Percentiles rank a stretch among this genome's conserved stretches.
Evolutionary conservation across 2,329 filamentous ascomycete genomes (phyloP).

Genomic region (Fusarium metavorans): DNA sequence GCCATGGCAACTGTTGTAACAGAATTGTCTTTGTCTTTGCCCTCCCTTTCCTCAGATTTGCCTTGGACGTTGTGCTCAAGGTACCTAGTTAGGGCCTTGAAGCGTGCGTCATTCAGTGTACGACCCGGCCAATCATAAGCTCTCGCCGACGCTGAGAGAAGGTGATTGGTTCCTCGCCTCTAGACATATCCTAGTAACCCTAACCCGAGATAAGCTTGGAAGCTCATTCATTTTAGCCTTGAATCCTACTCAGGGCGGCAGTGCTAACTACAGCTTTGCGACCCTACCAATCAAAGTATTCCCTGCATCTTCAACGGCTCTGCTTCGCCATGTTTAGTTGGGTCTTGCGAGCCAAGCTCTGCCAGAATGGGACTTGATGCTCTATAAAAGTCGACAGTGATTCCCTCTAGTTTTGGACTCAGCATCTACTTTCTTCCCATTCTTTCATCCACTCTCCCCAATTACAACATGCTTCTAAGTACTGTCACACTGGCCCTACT

Average conservation of each 20-base stretch:
- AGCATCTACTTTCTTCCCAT: background rate
- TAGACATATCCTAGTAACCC: background rate
- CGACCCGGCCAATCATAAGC: constrained; percentile 3
- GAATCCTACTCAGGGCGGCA: background rate
- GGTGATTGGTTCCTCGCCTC: background rate
- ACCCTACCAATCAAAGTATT: background rate
- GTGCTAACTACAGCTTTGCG: background rate
- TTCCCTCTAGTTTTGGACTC: background rate
- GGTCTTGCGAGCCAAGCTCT: background rate
- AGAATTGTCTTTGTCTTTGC: background rate
- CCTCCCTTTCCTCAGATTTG: background rate
- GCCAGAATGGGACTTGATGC: background rate
- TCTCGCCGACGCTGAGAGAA: background rate
- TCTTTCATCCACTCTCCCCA: background rate
- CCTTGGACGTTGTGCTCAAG: background rate
- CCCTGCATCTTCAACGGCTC: background rate
- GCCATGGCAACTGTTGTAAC: background rate
- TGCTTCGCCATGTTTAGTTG: background rate
- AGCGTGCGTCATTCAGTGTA: background rate
- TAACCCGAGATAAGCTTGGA: background rate
- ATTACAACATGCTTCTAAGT: background rate
- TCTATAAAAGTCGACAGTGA: background rate
- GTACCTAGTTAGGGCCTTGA: background rate
- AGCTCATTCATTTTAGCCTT: background rate
- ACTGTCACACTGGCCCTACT: background rate